A percentile compares a stretch with the other conserved stretches of the same genome.
phyloP scores from a whole-genome alignment of 2,329 filamentous ascomycete species.

The Nemania bipapillata region DNA sequence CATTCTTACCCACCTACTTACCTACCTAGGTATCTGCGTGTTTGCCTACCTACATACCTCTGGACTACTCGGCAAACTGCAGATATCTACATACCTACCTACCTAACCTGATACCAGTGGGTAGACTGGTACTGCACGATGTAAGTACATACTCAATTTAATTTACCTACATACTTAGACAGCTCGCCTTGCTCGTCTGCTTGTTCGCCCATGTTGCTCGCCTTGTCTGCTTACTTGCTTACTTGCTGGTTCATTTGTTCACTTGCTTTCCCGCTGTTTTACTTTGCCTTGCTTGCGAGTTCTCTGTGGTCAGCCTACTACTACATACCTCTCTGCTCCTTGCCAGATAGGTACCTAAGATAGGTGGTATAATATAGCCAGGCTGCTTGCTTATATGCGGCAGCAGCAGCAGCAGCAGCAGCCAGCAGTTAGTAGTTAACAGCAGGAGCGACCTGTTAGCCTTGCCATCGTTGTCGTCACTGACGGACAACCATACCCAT shows the following conservation, averaged over 20 bases:
- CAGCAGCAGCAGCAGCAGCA: not conserved
- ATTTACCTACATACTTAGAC: not conserved
- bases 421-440: not conserved
- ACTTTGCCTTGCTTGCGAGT: not conserved
- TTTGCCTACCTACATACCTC: not conserved
- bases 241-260: not conserved
- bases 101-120: not conserved
- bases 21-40: no score
- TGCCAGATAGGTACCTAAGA: no score
- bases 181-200: not conserved
- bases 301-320: not conserved
- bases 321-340: not conserved
- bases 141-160: not conserved
- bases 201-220: not conserved
- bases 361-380: not conserved
- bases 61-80: not conserved
- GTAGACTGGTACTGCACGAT: not conserved
- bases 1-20: not conserved
- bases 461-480: not conserved
- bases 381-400: constrained; percentile 10
- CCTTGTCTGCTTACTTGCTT: not conserved
- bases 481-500: not conserved
- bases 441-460: not conserved
- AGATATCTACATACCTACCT: not conserved
- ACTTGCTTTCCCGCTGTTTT: not conserved